Evolutionary conservation across 164 flowering plant genomes (phyloP), one percentile per base, ranked within the genome.

Genomic region (Dillenia turbinata): DNA sequence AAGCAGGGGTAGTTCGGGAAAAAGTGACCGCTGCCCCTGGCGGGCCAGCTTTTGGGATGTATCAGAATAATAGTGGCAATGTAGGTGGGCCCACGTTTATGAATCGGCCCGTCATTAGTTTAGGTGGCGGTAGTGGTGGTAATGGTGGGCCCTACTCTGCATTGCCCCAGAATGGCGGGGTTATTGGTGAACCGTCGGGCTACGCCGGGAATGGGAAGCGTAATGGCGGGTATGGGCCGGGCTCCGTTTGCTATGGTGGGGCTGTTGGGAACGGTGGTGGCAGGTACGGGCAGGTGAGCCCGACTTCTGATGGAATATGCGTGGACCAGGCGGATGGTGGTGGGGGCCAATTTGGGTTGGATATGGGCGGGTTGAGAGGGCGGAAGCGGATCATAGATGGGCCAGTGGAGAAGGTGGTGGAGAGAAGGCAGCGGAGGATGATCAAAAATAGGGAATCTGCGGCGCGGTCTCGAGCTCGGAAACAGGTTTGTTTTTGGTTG

Each of bases 361-460:
- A 83, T 16, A 61, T 87, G 70, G 78, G 81, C 12, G 83, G 73
- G 54, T 49, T 72, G 49, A 73, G 95, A n/a, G 86, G 87, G 11
- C 61, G 91, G 61, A 91, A 86, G 75, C 73, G 90, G 78, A 76
- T 68, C 9, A 47, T 81, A 9, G 94, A 87, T 56, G 94, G 96
- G 12, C 94, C 95, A 5, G 86, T 83, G 47, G 98, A 93, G 83
- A 86, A 82, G 66, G 98, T 89, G 33, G 97, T 87, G 73, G 98
- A 90, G 76, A 83, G 97, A 69, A 68, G 98, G 54, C 98, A 90
- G 56, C 47, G 94, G 58, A 78, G 98, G 81, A 93, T 93, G 98
- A 93, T 93, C 62, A 93, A 93, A 83, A 93, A 93, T 54, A 68
- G 98, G 57, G 98, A 93, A 73, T 93, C 98, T 0, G 98, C 98